These are phyloP conservation scores for Oryza glumipatula DNA, from an alignment of 176 grass and related monocot genomes.

Conservation along the genomic window DNA sequence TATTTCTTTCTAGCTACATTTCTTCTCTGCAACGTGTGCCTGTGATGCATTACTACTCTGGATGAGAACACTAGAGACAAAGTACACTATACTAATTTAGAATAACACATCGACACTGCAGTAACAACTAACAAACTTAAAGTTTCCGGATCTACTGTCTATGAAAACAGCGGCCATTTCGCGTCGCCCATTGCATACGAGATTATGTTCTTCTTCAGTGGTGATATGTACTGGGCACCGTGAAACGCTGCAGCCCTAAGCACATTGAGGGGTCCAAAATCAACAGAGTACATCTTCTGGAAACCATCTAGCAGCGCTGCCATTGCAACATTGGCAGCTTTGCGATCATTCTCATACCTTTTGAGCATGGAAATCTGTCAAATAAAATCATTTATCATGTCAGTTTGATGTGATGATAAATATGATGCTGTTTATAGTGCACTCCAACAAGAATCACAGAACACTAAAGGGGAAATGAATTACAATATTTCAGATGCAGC, in stretches of 20 bases:
- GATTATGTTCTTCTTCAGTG: slow-evolving; percentile 82
- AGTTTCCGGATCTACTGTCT: neutral
- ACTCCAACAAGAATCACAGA: neutral
- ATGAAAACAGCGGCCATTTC: slow-evolving; percentile 64
- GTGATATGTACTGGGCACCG: slow-evolving; percentile 73
- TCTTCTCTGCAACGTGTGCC: neutral
- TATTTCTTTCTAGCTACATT: neutral
- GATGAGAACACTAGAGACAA: too few relatives aligned
- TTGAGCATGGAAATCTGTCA: slow-evolving; percentile 69
- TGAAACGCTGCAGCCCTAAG: slow-evolving; percentile 82
- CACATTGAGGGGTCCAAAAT: slow-evolving; percentile 87
- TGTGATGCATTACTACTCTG: neutral
- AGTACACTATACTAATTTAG: neutral
- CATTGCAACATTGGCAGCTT: slow-evolving; percentile 74
- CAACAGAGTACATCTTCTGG: slow-evolving; percentile 85
- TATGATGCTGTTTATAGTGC: neutral
- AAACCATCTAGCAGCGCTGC: slow-evolving; percentile 83
- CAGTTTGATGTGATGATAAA: neutral
- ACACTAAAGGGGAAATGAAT: neutral
- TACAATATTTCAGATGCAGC: neutral
- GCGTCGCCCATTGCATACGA: slow-evolving; percentile 84
- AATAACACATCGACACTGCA: neutral
- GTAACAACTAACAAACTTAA: neutral
- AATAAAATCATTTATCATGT: neutral
- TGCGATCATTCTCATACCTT: slow-evolving; percentile 75